Percentiles rank a stretch among this genome's conserved stretches.
These are phyloP conservation scores for Pichia sp. DNA, from an alignment of 1,139 yeast genomes.

Conservation along the genomic window DNA sequence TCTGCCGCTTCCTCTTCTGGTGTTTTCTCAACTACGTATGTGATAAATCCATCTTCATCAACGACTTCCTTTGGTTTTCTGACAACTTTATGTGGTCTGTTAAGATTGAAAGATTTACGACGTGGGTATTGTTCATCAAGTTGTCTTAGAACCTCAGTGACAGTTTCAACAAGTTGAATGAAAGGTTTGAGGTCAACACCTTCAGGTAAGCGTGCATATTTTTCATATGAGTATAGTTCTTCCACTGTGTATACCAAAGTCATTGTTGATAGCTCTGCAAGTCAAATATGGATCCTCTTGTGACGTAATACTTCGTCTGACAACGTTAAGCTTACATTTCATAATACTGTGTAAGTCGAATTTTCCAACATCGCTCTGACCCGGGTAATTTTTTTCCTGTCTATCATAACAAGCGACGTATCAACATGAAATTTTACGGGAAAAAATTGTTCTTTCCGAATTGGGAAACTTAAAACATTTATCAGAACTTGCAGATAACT, in stretches of 20 bases:
- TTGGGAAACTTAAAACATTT: no score
- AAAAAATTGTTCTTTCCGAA: no score
- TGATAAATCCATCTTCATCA: conserved; percentile 81
- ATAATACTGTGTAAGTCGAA: no score
- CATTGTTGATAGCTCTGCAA: conserved; percentile 5
- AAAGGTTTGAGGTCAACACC: conserved; percentile 59
- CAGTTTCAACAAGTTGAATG: conserved; percentile 58
- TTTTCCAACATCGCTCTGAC: no score
- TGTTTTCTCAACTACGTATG: conserved; percentile 31
- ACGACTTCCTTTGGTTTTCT: conserved; percentile 48
- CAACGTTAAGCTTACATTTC: no score
- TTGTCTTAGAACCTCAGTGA: conserved; percentile 32
- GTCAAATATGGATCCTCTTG: no score
- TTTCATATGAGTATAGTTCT: conserved; percentile 52
- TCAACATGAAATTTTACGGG: not conserved
- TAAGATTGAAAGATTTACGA: conserved; percentile 33
- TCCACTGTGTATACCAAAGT: conserved; percentile 50
- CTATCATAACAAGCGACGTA: no score
- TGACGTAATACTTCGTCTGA: no score
- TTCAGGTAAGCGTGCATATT: conserved; percentile 51
- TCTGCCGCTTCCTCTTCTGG: conserved; percentile 26
- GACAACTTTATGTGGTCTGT: conserved; percentile 36
- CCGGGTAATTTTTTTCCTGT: not conserved
- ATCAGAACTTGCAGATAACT: no score
- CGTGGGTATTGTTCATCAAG: conserved; percentile 22